Percentiles rank a stretch among this genome's conserved stretches.
Evolutionary conservation across 2,329 filamentous ascomycete genomes (phyloP).

Genomic region (Intubia oerlemansii): DNA sequence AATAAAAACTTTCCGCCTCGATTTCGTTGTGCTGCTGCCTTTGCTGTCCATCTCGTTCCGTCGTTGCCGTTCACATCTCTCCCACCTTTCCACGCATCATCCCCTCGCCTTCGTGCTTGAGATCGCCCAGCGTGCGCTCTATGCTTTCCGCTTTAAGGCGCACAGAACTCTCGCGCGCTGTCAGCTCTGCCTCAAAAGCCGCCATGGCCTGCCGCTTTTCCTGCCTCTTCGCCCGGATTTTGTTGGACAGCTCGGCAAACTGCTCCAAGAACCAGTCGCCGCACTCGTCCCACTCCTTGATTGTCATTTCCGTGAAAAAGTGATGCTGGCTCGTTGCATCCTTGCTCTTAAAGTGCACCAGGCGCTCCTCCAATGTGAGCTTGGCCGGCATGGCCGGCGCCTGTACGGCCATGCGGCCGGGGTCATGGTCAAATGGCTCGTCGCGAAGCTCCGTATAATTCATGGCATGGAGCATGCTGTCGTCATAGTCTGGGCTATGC

Average conservation of each 20-base stretch:
- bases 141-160: slow-evolving; percentile 30
- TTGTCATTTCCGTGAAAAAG: slow-evolving; percentile 30
- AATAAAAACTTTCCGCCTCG: too few species aligned
- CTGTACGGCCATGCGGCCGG: slow-evolving; percentile 21
- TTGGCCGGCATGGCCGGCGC: slow-evolving; percentile 14
- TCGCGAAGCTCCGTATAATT: slow-evolving; percentile 25
- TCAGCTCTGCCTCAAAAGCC: slow-evolving; percentile 32
- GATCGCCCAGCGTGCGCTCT: slow-evolving; percentile 28
- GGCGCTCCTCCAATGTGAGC: slow-evolving; percentile 23
- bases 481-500: slow-evolving; percentile 31
- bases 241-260: slow-evolving; percentile 27
- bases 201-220: slow-evolving; percentile 27
- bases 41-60: background rate
- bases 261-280: slow-evolving; percentile 38
- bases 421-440: slow-evolving; percentile 36
- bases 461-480: slow-evolving; percentile 31
- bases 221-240: slow-evolving; percentile 24
- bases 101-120: slow-evolving; percentile 32
- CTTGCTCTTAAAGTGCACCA: slow-evolving; percentile 26
- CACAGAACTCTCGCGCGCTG: slow-evolving; percentile 30
- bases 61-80: background rate
- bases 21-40: too few species aligned
- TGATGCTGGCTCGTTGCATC: slow-evolving; percentile 19
- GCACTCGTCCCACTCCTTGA: slow-evolving; percentile 35
- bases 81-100: slow-evolving; percentile 26